Evolutionary conservation across 257 asterid species (phyloP).

Genomic region (Solanum bulbocastanum): DNA sequence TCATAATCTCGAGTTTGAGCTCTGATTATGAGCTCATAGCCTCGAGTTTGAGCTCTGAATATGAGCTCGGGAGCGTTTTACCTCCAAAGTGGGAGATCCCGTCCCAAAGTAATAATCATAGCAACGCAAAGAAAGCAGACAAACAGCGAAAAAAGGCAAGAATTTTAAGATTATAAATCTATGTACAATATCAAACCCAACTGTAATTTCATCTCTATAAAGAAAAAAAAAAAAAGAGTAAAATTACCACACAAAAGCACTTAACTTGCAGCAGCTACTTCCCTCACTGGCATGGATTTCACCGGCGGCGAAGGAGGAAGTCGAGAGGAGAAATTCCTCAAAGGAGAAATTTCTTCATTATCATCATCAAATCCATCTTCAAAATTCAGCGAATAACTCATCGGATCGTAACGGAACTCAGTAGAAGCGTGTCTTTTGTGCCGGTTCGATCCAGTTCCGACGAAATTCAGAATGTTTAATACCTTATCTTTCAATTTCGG

Average conservation of each 20-base stretch:
- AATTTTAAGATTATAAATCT: neutral
- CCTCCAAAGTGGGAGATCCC: neutral
- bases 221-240: neutral
- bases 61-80: too few relatives aligned
- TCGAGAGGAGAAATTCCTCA: slow-evolving; percentile 44
- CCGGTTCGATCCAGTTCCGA: slow-evolving; percentile 6
- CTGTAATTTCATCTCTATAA: neutral
- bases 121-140: neutral
- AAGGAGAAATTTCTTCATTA: slow-evolving; percentile 16
- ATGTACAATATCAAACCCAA: neutral
- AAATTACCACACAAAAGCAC: neutral
- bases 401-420: slow-evolving; percentile 62
- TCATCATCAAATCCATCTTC: slow-evolving; percentile 46
- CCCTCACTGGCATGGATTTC: neutral
- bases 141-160: neutral
- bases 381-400: slow-evolving; percentile 67
- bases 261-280: neutral
- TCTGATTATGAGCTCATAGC: accelerated
- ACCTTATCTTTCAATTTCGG: slow-evolving; percentile 47
- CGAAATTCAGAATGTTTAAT: slow-evolving; percentile 22
- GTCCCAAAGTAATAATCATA: neutral
- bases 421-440: slow-evolving; percentile 36
- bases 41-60: too few relatives aligned
- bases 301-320: slow-evolving; percentile 40
- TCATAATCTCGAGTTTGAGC: neutral